These are phyloP conservation scores for Paramecium biaurelia DNA, from an alignment of 73 alveolate species.

Conservation along the genomic window DNA sequence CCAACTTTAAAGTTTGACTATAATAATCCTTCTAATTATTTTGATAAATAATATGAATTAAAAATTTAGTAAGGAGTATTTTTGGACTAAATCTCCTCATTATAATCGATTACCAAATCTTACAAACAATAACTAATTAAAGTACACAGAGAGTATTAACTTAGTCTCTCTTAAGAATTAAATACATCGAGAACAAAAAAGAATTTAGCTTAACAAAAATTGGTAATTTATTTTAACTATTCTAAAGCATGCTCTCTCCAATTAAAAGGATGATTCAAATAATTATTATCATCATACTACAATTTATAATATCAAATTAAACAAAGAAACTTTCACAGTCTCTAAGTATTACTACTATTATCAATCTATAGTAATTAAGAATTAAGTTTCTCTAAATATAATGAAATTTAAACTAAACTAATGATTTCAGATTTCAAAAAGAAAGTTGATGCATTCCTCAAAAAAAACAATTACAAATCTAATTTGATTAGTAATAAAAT, in stretches of 20 bases:
- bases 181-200: neutral
- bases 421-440: constrained; percentile 6
- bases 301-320: neutral
- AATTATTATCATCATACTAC: neutral
- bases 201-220: neutral
- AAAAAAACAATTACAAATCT: neutral
- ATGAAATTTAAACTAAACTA: neutral
- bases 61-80: neutral
- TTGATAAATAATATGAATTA: neutral
- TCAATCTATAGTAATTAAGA: neutral
- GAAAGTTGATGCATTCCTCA: neutral
- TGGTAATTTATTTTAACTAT: neutral
- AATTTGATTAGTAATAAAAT: neutral
- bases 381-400: neutral
- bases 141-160: constrained; percentile 4
- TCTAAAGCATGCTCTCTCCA: neutral
- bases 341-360: neutral
- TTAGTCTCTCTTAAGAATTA: constrained; percentile 7
- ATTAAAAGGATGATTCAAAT: neutral
- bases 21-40: neutral
- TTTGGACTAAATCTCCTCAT: neutral
- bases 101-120: neutral
- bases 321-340: neutral
- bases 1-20: neutral
- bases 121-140: neutral